Evolutionary conservation across 225 moss, liverwort and hornwort genomes (phyloP).

Genomic region (Neckera pumila): DNA sequence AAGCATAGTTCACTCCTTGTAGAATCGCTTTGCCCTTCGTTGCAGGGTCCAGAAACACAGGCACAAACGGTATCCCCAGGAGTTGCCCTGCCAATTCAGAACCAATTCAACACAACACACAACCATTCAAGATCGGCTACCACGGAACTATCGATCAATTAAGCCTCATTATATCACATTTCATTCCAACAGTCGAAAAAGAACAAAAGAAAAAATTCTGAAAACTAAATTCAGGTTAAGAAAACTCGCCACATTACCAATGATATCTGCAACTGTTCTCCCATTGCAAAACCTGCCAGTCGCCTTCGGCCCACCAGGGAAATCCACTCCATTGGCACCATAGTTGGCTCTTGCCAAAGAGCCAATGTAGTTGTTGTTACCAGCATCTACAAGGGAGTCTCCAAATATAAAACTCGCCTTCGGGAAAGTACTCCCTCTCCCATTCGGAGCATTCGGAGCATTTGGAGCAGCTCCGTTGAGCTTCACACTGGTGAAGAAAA

Average conservation of each 20-base stretch:
- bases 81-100: constrained; percentile 27
- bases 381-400: constrained; percentile 35
- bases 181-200: not conserved
- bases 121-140: not conserved
- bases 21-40: constrained; percentile 27
- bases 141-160: no score
- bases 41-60: constrained; percentile 34
- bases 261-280: constrained; percentile 30
- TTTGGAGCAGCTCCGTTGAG: not conserved
- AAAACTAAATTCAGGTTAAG: not conserved
- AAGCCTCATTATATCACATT: not conserved
- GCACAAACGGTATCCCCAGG: constrained; percentile 32
- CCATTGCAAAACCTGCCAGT: constrained; percentile 45
- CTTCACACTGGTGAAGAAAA: not conserved
- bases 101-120: not conserved
- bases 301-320: constrained; percentile 10
- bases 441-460: not conserved
- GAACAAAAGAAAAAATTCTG: no score
- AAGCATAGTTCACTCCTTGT: constrained; percentile 56
- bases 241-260: not conserved
- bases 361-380: constrained; percentile 40
- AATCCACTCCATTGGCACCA: constrained; percentile 32
- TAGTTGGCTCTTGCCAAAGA: constrained; percentile 29
- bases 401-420: constrained; percentile 27
- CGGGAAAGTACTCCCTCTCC: not conserved